Conservation (phyloP, 75 land plant species). For the Cunninghamia lanceolata region DNA sequence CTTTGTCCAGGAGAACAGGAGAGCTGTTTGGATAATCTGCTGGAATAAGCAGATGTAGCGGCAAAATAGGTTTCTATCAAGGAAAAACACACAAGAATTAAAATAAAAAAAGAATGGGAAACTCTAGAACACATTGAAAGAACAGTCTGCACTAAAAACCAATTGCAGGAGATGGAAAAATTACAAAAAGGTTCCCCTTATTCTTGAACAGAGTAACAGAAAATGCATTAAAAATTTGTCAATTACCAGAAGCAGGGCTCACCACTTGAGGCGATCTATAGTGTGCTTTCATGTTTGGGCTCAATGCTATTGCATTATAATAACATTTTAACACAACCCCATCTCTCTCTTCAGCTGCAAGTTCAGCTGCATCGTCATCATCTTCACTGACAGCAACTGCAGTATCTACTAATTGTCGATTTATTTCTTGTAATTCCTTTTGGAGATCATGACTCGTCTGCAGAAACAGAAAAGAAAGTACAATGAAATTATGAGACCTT, state of each 20-base stretch:
- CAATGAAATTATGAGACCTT: not conserved
- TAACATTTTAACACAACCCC: no score
- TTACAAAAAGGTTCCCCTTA: not conserved
- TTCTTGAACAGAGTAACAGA: not conserved
- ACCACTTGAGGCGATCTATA: constrained; percentile 66
- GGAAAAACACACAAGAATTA: no score
- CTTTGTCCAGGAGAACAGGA: constrained; percentile 71
- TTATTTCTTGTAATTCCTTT: constrained; percentile 80
- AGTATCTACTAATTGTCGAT: constrained; percentile 78
- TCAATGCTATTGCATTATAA: constrained; percentile 76
- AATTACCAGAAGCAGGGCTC: constrained; percentile 6
- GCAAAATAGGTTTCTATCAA: constrained; percentile 75
- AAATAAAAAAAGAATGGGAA: no score
- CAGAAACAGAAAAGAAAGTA: constrained; percentile 7
- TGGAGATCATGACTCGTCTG: constrained; percentile 66
- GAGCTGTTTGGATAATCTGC: constrained; percentile 83
- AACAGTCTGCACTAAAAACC: not conserved
- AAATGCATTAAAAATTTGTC: not conserved
- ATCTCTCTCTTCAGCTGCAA: constrained; percentile 56
- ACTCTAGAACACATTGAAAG: no score
- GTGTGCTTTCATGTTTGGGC: constrained; percentile 63
- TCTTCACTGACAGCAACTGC: constrained; percentile 70
- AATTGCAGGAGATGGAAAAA: not conserved
- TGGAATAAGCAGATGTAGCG: constrained; percentile 79
- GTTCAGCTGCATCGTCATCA: constrained; percentile 47